Conservation (phyloP, 352 stramenopile species). For the Phytophthora meadii region DNA sequence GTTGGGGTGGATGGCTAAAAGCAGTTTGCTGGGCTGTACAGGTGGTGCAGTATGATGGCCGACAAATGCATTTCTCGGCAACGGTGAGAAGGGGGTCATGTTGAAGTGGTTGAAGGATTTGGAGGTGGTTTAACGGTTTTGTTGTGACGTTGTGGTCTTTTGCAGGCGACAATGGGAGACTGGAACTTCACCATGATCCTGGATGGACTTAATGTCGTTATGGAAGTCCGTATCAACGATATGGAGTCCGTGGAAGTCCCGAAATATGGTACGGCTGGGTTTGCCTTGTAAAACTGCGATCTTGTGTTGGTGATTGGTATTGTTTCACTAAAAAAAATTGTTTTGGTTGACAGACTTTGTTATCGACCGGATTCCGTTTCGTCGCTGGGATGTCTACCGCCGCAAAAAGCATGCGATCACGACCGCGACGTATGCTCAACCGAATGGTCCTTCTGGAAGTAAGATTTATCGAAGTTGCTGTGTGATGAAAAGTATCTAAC, state of each 20-base stretch:
- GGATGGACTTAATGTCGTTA: constrained; percentile 71
- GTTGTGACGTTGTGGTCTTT: constrained; percentile 21
- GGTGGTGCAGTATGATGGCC: constrained; percentile 80
- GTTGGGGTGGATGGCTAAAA: constrained; percentile 9
- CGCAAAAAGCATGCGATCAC: constrained; percentile 64
- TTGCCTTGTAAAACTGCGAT: background rate
- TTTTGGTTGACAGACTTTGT: constrained; percentile 59
- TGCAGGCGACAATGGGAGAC: constrained; percentile 70
- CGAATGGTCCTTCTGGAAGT: constrained; percentile 47
- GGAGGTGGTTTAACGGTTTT: constrained; percentile 7
- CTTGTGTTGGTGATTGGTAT: background rate
- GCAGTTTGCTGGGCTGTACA: constrained; percentile 18
- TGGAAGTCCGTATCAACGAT: constrained; percentile 90
- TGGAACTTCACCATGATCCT: constrained; percentile 85
- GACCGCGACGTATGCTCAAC: constrained; percentile 48
- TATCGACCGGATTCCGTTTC: constrained; percentile 81
- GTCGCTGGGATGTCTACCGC: constrained; percentile 84
- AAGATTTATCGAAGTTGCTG: constrained; percentile 5
- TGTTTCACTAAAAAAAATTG: background rate
- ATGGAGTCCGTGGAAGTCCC: constrained; percentile 74
- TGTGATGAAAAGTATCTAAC: constrained; percentile 1
- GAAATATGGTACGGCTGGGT: constrained; percentile 71
- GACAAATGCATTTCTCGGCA: constrained; percentile 84
- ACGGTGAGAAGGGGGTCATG: constrained; percentile 46
- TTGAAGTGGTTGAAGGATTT: constrained; percentile 17